Evolutionary conservation across 495 filamentous ascomycete genomes (phyloP), one percentile per base, ranked within the genome.

Genomic region (Penicillium ucsense): DNA sequence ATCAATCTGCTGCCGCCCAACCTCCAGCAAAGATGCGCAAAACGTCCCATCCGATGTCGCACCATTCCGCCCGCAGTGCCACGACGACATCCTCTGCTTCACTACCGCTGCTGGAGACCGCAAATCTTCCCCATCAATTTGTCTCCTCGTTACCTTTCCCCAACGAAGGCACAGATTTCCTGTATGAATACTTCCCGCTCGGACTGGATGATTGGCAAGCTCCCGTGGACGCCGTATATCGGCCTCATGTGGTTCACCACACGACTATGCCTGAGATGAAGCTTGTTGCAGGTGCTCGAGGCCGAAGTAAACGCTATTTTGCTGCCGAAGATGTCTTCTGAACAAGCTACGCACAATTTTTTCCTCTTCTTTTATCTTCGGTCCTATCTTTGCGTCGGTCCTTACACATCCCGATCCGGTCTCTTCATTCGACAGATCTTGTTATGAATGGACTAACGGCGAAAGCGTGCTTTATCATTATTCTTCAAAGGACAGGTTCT

Each of bases 161-260:
- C 8, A 75, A 82, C 43, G 88, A 91, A 53, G 81, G 80, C 48
- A 81, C 81, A 6, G 89, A 94, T 57, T 71, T 88, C 50, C 65
- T 94, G 27, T 95, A 95, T 56, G 89, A 95, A 61, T 94, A 95
- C 60, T 94, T 95, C 50, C 89, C 89, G 4, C 72, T 95, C 27
- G 88, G 85, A 20, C 63, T 91, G 51, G 87, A 94, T 64, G 89
- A 95, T 52, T 94, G 88, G 88, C 88, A 89, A 73, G 84, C 85
- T 3, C 89, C 89, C 4, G 89, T 94, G 8, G 89, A 95, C 62
- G 88, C 89, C 6, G 83, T 95, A 35, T 95, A 95, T 52, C 73
- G 89, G n/a, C 89, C 89, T 6, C 89, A 95, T 63, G 86, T 92
- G 6, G 89, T 94, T 3, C 89, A 95, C 65, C 89, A 95, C 59